Percentiles rank a stretch among this genome's conserved stretches.
phyloP scores from a whole-genome alignment of 2,329 filamentous ascomycete species.

The Gremmenia infestans region DNA sequence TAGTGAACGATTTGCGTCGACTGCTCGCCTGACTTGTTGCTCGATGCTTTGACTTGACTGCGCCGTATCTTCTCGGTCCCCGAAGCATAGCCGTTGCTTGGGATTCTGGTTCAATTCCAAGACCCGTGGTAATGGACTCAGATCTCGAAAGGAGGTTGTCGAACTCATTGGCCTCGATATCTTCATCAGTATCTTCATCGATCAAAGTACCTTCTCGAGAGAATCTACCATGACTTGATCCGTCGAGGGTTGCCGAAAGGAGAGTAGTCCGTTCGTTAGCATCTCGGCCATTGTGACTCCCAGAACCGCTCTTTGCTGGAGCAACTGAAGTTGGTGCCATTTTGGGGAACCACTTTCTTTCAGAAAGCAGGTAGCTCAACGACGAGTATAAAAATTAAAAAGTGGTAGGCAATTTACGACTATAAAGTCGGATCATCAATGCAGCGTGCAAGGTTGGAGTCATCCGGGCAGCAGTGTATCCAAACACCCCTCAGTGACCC shows the following conservation, averaged over 20 bases:
- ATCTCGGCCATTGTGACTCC: background rate
- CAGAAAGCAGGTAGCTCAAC: background rate
- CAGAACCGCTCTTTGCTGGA: background rate
- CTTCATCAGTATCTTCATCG: conserved; percentile 36
- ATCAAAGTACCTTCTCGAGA: conserved; percentile 8
- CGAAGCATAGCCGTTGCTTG: conserved; percentile 30
- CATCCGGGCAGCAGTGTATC: background rate
- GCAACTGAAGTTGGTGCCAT: background rate
- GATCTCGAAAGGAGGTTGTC: conserved; percentile 26
- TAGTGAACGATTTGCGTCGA: conserved; percentile 20
- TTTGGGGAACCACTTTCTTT: background rate
- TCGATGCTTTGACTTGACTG: conserved; percentile 8
- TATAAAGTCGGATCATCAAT: background rate
- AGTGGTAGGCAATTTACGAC: background rate
- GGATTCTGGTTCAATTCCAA: conserved; percentile 27
- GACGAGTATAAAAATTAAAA: background rate
- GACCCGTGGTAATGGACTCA: conserved; percentile 24
- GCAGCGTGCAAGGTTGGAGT: background rate
- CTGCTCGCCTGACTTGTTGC: conserved; percentile 16
- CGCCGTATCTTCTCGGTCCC: conserved; percentile 23
- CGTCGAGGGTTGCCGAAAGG: conserved; percentile 5
- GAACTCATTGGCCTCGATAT: conserved; percentile 29
- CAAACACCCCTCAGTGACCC: background rate
- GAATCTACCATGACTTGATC: conserved; percentile 2
- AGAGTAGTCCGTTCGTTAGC: conserved; percentile 15